Evolutionary conservation across 2,329 filamentous ascomycete genomes (phyloP).

Genomic region (Hypoxylon sp.): DNA sequence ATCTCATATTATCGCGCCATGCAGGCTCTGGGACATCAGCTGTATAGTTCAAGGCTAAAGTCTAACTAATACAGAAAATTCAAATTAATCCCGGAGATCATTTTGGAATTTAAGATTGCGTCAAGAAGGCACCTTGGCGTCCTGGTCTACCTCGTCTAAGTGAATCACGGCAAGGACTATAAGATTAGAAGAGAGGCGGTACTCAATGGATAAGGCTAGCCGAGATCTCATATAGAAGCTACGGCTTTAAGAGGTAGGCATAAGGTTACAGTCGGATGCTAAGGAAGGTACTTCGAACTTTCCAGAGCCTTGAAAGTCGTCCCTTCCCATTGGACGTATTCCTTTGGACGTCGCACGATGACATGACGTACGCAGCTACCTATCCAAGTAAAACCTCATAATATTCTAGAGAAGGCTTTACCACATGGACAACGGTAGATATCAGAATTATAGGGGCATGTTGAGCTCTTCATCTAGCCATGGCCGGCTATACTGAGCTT

Average conservation of each 20-base stretch:
- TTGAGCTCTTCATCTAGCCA: conserved; percentile 26
- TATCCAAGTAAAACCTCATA: not conserved
- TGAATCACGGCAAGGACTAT: not conserved
- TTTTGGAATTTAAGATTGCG: too few species aligned
- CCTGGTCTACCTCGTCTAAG: not conserved
- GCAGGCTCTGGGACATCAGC: too few species aligned
- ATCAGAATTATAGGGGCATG: not conserved
- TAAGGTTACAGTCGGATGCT: not conserved
- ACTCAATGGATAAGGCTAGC: not conserved
- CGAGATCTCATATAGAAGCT: conserved; percentile 18
- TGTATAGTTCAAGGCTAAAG: too few species aligned
- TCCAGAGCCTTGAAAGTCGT: not conserved
- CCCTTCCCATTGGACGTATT: not conserved
- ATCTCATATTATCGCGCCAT: not conserved
- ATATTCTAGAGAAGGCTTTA: not conserved
- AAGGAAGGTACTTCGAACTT: conserved; percentile 2
- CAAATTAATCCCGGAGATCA: too few species aligned
- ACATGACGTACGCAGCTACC: not conserved
- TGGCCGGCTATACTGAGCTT: conserved; percentile 46
- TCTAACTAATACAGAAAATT: too few species aligned
- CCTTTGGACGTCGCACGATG: not conserved
- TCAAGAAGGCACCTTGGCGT: too few species aligned
- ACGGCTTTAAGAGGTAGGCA: not conserved
- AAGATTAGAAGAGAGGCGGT: not conserved
- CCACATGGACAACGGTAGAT: not conserved